phyloP scores from a whole-genome alignment of 2,329 filamentous ascomycete species.

The Helminthosporium solani region DNA sequence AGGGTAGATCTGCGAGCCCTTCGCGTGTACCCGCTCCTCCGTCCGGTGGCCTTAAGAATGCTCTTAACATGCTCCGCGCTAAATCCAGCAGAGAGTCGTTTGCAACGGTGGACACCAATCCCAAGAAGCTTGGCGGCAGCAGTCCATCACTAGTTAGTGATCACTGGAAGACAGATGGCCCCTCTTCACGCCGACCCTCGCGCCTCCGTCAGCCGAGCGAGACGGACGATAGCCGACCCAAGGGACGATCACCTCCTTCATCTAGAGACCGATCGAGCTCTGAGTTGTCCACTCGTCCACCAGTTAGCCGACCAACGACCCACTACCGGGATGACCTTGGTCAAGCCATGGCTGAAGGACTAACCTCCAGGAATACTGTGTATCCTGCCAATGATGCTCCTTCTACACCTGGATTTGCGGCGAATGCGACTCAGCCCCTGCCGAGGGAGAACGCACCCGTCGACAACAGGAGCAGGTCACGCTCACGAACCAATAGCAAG shows the following conservation, averaged over 20 bases:
- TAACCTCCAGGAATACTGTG: conserved; percentile 35
- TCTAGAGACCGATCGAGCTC: conserved; percentile 58
- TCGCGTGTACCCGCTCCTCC: conserved; percentile 20
- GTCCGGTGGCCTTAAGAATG: conserved; percentile 51
- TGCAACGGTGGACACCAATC: conserved; percentile 44
- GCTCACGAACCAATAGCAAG: conserved; percentile 42
- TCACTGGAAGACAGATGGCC: conserved; percentile 30
- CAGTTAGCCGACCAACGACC: conserved; percentile 51
- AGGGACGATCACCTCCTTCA: conserved; percentile 42
- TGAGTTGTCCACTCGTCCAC: conserved; percentile 53
- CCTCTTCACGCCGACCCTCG: conserved; percentile 26
- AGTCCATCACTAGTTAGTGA: conserved; percentile 37
- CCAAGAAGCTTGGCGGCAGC: conserved; percentile 57
- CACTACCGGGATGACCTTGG: conserved; percentile 55
- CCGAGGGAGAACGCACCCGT: conserved; percentile 27
- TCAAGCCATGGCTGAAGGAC: conserved; percentile 51
- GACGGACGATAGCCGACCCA: conserved; percentile 29
- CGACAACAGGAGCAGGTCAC: conserved; percentile 29
- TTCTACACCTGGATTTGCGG: conserved; percentile 36
- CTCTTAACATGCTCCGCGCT: conserved; percentile 63
- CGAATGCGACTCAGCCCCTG: conserved; percentile 30
- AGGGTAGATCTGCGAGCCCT: conserved; percentile 49
- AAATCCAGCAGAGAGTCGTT: conserved; percentile 70
- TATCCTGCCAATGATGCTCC: conserved; percentile 37
- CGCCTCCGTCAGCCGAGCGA: conserved; percentile 37